Base-by-base conservation (phyloP, 495 filamentous ascomycete genomes). In the Aspergillus ostianus region DNA sequence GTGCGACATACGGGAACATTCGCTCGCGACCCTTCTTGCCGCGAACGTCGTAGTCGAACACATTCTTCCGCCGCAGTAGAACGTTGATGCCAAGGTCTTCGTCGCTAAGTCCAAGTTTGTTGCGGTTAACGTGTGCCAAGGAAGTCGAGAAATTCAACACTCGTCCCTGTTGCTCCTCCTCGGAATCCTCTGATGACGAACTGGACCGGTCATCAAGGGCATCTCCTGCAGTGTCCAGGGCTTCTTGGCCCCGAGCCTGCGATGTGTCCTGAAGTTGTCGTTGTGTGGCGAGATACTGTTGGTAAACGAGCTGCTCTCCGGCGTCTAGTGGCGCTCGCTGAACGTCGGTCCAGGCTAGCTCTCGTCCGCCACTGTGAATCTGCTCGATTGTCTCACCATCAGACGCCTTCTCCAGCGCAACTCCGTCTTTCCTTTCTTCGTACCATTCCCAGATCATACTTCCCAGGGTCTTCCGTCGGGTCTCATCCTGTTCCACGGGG, bases 11-110 rank as follows among this genome's bases (percentile, higher is more conserved):
- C 0, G 94, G 94, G 63, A 96, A 98, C 84, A 94, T 90, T 61
- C 90, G 87, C 64, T 98, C 95, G 32, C 92, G 82, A 19, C 94
- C 95, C 70, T 92, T 97, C 66, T 96, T 96, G 17, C 88, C 88
- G n/a, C 90, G 84, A 7, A 97, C 90, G 66, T 96, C 91, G 59
- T 88, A 99, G 70, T 99, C 94, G 70, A 92, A 90, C 18, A 95
- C 84, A 18, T 86, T 88, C 66, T 93, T 92, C 30, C 89, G 84
- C 45, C 93, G 89, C n/a, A 98, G 77, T 6, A 99, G 79, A 58
- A 99, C 82, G 66, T 93, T 96, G 60, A 98, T 84, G 6, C 94
- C 94, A 0, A 98, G 76, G 58, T 97, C 94, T 64, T 90, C 89
- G 61, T 96, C 91, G 41, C 81, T 91, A 9, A 93, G 76, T 0